Percentiles rank a stretch among this genome's conserved stretches.
Conservation (phyloP, 2,329 filamentous ascomycete species). For the Hypoxylon sp. region DNA sequence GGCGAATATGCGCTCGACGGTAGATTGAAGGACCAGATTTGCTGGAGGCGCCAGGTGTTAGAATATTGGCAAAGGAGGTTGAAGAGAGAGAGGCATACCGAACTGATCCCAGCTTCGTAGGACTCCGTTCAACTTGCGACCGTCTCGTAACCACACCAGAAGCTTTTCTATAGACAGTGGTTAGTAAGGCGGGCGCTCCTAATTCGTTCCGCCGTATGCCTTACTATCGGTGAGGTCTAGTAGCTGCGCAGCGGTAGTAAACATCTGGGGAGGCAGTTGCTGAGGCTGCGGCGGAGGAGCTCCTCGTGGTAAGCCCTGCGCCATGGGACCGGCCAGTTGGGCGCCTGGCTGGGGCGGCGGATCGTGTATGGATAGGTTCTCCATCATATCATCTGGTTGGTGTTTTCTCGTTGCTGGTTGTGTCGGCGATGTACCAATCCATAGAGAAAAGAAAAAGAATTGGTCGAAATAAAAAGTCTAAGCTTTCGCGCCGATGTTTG, state of each 20-base stretch:
- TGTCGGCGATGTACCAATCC: slow-evolving; percentile 41
- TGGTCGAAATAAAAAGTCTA: background rate
- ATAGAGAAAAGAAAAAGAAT: slow-evolving; percentile 45
- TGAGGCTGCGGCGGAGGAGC: slow-evolving; percentile 62
- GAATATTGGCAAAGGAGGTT: slow-evolving; percentile 1
- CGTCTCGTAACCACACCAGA: slow-evolving; percentile 90
- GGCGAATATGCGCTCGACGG: slow-evolving; percentile 86
- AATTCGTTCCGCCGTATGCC: slow-evolving; percentile 53
- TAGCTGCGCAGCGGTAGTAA: slow-evolving; percentile 95
- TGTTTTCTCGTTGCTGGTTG: slow-evolving; percentile 20
- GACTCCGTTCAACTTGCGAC: slow-evolving; percentile 92
- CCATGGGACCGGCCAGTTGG: slow-evolving; percentile 54
- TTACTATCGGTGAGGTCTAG: slow-evolving; percentile 97
- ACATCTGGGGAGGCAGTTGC: slow-evolving; percentile 94
- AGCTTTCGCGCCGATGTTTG: slow-evolving; percentile 1
- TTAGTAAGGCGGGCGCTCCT: slow-evolving; percentile 43
- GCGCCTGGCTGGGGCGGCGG: slow-evolving; percentile 60
- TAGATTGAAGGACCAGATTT: slow-evolving; percentile 95
- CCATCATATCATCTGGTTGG: slow-evolving; percentile 62
- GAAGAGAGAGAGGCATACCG: slow-evolving; percentile 71
- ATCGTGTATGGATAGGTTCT: slow-evolving; percentile 68
- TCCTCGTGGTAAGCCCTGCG: slow-evolving; percentile 51
- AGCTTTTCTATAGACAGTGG: slow-evolving; percentile 81
- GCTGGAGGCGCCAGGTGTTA: slow-evolving; percentile 66
- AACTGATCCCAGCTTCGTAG: slow-evolving; percentile 98